These are phyloP conservation scores for Volvox africanus DNA, from an alignment of 139 green algal species.

Conservation along the genomic window DNA sequence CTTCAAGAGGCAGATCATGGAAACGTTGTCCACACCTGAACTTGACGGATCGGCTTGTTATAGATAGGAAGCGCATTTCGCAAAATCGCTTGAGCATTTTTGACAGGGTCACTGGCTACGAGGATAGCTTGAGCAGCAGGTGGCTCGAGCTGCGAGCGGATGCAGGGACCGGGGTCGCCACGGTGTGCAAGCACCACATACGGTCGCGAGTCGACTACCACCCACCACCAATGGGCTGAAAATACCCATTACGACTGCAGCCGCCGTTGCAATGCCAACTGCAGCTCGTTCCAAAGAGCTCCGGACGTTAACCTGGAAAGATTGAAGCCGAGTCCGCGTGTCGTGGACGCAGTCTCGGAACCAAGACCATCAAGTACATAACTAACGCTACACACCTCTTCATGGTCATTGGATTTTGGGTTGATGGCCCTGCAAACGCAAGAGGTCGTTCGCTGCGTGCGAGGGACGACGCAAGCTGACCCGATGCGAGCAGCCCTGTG, in stretches of 20 bases:
- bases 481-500: background rate
- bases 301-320: background rate
- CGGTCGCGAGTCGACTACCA: background rate
- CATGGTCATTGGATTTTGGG: background rate
- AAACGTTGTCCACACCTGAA: constrained; percentile 75
- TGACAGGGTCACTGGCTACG: constrained; percentile 74
- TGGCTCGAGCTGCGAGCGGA: background rate
- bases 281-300: constrained; percentile 28
- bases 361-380: background rate
- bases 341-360: background rate
- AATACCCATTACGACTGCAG: constrained; percentile 29
- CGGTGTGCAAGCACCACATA: constrained; percentile 12
- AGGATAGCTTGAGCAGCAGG: constrained; percentile 44
- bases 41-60: constrained; percentile 90
- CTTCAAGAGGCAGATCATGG: background rate
- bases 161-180: background rate
- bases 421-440: background rate
- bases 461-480: constrained; percentile 9
- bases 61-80: constrained; percentile 95
- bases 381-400: constrained; percentile 1
- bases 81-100: constrained; percentile 93
- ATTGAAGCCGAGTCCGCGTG: background rate
- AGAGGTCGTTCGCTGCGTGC: background rate
- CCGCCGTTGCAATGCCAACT: constrained; percentile 40
- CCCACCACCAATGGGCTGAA: constrained; percentile 36